phyloP scores from a whole-genome alignment of 2,329 filamentous ascomycete species.

The Aureobasidium uvarum region DNA sequence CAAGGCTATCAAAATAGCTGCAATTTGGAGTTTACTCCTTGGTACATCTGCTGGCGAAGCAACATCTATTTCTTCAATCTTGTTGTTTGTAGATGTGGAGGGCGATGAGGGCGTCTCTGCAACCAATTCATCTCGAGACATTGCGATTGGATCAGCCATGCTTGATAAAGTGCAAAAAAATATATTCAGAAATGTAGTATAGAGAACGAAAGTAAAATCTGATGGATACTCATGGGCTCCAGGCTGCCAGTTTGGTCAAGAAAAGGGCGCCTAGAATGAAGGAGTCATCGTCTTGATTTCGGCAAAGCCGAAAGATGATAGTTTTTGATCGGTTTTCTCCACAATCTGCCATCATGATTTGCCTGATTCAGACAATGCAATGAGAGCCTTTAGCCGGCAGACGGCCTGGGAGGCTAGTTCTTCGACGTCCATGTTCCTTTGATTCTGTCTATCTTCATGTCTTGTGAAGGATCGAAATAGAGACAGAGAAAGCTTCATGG shows the following conservation, averaged over 20 bases:
- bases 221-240: neutral
- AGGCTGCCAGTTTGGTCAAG: neutral
- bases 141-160: conserved; percentile 13
- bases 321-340: conserved; percentile 4
- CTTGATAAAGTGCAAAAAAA: neutral
- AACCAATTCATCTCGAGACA: conserved; percentile 2
- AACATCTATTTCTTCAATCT: conserved; percentile 18
- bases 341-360: neutral
- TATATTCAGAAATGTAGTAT: neutral
- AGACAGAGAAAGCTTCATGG: too few species aligned
- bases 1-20: conserved; percentile 4
- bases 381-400: neutral
- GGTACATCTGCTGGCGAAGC: conserved; percentile 34
- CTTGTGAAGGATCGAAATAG: too few species aligned
- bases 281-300: conserved; percentile 16
- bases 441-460: neutral
- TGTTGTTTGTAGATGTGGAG: neutral
- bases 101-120: neutral
- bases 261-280: neutral
- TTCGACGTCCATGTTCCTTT: neutral
- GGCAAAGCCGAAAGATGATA: neutral
- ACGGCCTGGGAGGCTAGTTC: neutral
- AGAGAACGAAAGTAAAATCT: neutral
- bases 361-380: neutral
- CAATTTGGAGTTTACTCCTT: conserved; percentile 29